Conservation (phyloP, 257 asterid genomes). For the Primulina tabacum region DNA sequence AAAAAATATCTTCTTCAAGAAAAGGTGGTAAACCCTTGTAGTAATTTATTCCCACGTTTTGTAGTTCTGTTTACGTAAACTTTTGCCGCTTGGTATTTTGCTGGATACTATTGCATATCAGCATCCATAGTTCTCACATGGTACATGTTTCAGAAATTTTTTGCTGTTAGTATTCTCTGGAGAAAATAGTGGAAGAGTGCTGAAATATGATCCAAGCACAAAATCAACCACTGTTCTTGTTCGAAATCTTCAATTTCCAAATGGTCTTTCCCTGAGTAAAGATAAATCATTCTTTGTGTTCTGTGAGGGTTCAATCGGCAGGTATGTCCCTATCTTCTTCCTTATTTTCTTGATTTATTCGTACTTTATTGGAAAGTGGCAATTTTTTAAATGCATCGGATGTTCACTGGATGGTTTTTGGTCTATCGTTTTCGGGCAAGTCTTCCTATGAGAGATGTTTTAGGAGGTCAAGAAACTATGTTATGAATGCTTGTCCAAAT, state of each 20-base stretch:
- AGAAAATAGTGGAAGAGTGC: slow-evolving; percentile 82
- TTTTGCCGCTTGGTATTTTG: not conserved
- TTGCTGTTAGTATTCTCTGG: slow-evolving; percentile 69
- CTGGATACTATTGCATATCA: not conserved
- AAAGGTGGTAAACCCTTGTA: not conserved
- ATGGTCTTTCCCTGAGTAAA: slow-evolving; percentile 85
- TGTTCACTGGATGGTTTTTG: not conserved
- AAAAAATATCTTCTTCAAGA: not conserved
- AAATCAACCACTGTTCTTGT: slow-evolving; percentile 73
- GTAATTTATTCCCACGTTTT: not conserved
- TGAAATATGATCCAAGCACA: slow-evolving; percentile 64
- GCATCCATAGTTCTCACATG: not conserved
- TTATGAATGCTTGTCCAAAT: not conserved
- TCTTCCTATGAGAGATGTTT: not conserved
- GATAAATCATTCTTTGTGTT: slow-evolving; percentile 77
- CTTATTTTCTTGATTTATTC: slow-evolving; percentile 8
- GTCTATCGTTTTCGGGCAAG: not conserved
- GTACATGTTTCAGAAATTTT: slow-evolving; percentile 60
- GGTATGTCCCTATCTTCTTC: slow-evolving; percentile 35
- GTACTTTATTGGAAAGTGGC: not conserved
- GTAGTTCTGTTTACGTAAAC: not conserved
- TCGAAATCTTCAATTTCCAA: slow-evolving; percentile 72
- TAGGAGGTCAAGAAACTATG: slow-evolving; percentile 2
- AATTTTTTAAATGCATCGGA: not conserved
- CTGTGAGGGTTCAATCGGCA: slow-evolving; percentile 74